Evolutionary conservation across 192 early-diverging fungal species (phyloP).

Genomic region (Coemansia sp.): DNA sequence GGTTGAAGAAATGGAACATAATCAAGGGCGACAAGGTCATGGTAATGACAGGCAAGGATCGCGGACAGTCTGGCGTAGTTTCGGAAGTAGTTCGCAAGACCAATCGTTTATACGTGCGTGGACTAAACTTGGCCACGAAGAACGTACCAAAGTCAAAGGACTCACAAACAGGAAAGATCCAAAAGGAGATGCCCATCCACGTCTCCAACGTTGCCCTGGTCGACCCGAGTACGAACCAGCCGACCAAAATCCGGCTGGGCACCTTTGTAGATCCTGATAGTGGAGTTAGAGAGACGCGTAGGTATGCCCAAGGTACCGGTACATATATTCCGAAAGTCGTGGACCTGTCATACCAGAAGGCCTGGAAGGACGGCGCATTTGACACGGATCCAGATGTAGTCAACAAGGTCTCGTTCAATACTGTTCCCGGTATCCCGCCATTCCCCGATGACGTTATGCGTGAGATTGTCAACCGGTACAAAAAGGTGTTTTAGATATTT

Average conservation of each 20-base stretch:
- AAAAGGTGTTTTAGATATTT: conserved; percentile 34
- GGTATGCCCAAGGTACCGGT: conserved; percentile 38
- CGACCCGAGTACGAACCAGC: conserved; percentile 61
- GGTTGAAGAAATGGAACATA: conserved; percentile 64
- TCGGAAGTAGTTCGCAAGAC: conserved; percentile 63
- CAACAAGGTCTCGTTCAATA: conserved; percentile 35
- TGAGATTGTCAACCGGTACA: conserved; percentile 49
- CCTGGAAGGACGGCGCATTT: conserved; percentile 39
- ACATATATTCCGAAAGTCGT: conserved; percentile 30
- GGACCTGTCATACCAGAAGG: conserved; percentile 45
- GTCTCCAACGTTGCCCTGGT: conserved; percentile 71
- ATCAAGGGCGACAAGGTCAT: conserved; percentile 65
- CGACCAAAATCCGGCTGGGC: conserved; percentile 36
- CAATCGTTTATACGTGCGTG: conserved; percentile 66
- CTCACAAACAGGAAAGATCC: conserved; percentile 59
- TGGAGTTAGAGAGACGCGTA: conserved; percentile 23
- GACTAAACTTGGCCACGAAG: conserved; percentile 62
- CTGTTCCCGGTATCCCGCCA: conserved; percentile 37
- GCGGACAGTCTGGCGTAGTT: conserved; percentile 67
- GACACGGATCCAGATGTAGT: conserved; percentile 42
- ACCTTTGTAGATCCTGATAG: conserved; percentile 29
- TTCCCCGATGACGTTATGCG: conserved; percentile 53
- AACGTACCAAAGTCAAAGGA: conserved; percentile 64
- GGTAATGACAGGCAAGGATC: conserved; percentile 65
- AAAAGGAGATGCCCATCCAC: conserved; percentile 71